Evolutionary conservation across 2,329 filamentous ascomycete species (phyloP).

Genomic region (Aspergillus pseudoviridinutans): DNA sequence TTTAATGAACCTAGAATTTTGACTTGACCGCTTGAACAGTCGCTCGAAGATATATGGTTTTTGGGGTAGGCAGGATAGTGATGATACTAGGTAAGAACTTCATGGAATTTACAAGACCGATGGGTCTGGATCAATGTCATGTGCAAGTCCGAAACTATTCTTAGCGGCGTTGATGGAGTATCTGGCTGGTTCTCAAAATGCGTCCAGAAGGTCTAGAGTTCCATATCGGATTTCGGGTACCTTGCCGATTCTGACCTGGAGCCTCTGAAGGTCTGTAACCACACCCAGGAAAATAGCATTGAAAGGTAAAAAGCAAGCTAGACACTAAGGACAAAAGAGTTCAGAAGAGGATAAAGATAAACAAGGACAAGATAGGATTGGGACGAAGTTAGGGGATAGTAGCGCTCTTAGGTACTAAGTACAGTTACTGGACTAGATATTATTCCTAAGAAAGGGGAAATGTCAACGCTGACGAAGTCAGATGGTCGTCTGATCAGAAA

Average conservation of each 20-base stretch:
- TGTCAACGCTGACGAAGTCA: conserved; percentile 14
- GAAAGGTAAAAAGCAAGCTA: background rate
- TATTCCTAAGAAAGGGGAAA: background rate
- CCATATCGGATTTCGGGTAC: conserved; percentile 1
- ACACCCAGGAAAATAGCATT: background rate
- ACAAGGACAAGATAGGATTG: background rate
- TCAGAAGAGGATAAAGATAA: background rate
- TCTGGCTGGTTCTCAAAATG: background rate
- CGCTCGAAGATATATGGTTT: background rate
- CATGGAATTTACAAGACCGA: conserved; percentile 8
- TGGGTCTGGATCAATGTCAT: conserved; percentile 15
- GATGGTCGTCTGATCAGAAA: conserved; percentile 31
- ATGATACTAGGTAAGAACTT: conserved; percentile 5
- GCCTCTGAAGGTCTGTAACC: background rate
- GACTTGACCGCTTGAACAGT: background rate
- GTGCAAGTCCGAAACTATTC: conserved; percentile 14
- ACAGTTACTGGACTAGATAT: background rate
- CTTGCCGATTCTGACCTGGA: conserved; percentile 5
- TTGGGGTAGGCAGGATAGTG: too few species aligned
- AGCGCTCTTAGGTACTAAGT: background rate
- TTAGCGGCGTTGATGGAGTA: conserved; percentile 4
- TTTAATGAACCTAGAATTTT: background rate
- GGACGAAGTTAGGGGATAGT: background rate
- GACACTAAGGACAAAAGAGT: background rate
- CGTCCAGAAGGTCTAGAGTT: background rate